These are phyloP conservation scores for Naganishia vaughanmartiniae DNA, from an alignment of 768 basidiomycete genomes.

Conservation along the genomic window DNA sequence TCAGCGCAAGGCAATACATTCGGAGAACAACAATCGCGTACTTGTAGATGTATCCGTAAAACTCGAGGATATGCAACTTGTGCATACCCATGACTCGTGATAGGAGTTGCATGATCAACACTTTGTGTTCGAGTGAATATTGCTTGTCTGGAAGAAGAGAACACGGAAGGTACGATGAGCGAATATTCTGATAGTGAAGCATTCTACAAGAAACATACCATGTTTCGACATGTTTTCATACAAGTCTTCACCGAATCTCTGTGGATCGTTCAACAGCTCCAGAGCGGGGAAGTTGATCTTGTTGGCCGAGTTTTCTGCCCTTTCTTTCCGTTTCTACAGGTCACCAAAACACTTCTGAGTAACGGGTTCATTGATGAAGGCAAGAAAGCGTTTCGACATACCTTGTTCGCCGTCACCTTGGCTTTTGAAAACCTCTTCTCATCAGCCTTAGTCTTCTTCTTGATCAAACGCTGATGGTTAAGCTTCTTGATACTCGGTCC, in stretches of 20 bases:
- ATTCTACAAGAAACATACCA: conserved; percentile 45
- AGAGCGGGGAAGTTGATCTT: conserved; percentile 82
- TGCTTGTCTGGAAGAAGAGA: conserved; percentile 67
- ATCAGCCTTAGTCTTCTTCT: conserved; percentile 82
- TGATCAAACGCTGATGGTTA: conserved; percentile 83
- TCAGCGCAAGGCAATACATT: neutral
- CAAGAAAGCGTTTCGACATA: conserved; percentile 45
- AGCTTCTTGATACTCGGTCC: conserved; percentile 68
- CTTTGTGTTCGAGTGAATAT: conserved; percentile 95
- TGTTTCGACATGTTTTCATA: conserved; percentile 77
- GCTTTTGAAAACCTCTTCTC: conserved; percentile 76
- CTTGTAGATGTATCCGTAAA: conserved; percentile 88
- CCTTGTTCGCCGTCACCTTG: conserved; percentile 63
- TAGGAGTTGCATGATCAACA: conserved; percentile 92
- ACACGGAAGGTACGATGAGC: neutral
- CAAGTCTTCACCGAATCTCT: conserved; percentile 89
- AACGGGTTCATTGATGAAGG: neutral
- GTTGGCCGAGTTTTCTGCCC: conserved; percentile 37
- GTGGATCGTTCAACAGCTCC: conserved; percentile 89
- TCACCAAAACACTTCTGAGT: neutral
- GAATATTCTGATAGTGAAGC: neutral
- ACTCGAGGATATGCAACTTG: conserved; percentile 86
- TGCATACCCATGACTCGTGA: conserved; percentile 89
- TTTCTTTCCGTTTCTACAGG: conserved; percentile 50
- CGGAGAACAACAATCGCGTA: conserved; percentile 32